Percentiles rank a stretch among this genome's conserved stretches.
Evolutionary conservation across 2,329 filamentous ascomycete species (phyloP).

Genomic region (Fusarium newnesense): DNA sequence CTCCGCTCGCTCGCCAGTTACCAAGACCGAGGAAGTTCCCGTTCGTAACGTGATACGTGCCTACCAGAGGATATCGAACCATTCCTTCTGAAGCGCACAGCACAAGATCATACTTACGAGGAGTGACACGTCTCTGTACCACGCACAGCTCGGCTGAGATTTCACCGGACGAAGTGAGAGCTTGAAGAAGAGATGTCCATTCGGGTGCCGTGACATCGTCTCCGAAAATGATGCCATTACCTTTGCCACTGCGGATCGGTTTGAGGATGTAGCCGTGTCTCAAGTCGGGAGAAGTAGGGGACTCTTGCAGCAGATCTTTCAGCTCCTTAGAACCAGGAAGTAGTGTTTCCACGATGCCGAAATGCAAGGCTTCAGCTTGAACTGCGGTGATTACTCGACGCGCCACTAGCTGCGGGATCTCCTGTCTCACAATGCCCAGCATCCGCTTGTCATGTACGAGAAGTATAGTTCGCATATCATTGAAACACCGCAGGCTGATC

Average conservation of each 20-base stretch:
- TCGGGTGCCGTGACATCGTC: conserved; percentile 46
- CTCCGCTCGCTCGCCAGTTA: conserved; percentile 46
- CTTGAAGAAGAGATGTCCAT: conserved; percentile 44
- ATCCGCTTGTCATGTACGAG: conserved; percentile 57
- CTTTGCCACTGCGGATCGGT: conserved; percentile 52
- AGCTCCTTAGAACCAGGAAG: conserved; percentile 46
- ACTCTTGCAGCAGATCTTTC: conserved; percentile 28
- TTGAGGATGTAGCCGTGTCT: conserved; percentile 51
- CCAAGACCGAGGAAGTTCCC: conserved; percentile 46
- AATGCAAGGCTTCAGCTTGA: conserved; percentile 43
- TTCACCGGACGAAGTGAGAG: neutral
- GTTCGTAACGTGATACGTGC: conserved; percentile 48
- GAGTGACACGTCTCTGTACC: conserved; percentile 46
- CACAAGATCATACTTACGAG: conserved; percentile 48
- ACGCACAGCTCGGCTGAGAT: conserved; percentile 37
- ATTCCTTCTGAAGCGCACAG: conserved; percentile 40
- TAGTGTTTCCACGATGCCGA: conserved; percentile 49
- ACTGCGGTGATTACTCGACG: conserved; percentile 40
- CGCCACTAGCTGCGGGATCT: conserved; percentile 44
- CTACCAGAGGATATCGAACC: conserved; percentile 46
- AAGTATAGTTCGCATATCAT: conserved; percentile 54
- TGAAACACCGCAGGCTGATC: conserved; percentile 51
- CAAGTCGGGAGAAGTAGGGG: conserved; percentile 10
- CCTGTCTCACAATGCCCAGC: conserved; percentile 52
- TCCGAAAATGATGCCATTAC: conserved; percentile 53